Conservation (phyloP, 2,329 filamentous ascomycete genomes). For the Phoma herbarum region DNA sequence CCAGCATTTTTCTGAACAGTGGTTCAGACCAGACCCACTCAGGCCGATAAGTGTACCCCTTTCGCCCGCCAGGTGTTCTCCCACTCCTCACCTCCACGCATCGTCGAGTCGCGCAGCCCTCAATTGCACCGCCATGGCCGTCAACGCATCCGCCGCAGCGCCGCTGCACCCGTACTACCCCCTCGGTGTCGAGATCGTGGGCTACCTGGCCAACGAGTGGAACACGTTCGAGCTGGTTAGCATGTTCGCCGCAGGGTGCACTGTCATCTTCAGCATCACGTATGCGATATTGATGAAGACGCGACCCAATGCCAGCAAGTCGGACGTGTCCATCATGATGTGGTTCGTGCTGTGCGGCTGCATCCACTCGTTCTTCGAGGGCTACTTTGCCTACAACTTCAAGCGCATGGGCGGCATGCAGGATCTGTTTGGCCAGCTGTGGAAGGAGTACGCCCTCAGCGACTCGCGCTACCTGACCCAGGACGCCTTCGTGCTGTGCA, state of each 20-base stretch:
- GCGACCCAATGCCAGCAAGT: slow-evolving; percentile 61
- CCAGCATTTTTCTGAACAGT: not conserved
- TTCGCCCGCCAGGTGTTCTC: slow-evolving; percentile 7
- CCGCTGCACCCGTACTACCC: slow-evolving; percentile 75
- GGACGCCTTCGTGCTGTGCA: slow-evolving; percentile 81
- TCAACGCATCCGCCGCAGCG: slow-evolving; percentile 26
- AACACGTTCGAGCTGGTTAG: slow-evolving; percentile 66
- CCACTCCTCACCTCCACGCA: slow-evolving; percentile 2
- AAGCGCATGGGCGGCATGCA: slow-evolving; percentile 70
- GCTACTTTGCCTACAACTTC: slow-evolving; percentile 80
- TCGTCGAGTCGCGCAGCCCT: slow-evolving; percentile 22
- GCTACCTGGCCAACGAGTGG: slow-evolving; percentile 73
- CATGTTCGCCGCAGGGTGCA: slow-evolving; percentile 66
- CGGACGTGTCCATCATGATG: slow-evolving; percentile 68
- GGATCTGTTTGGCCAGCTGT: slow-evolving; percentile 81
- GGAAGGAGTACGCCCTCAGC: slow-evolving; percentile 90
- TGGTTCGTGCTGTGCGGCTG: slow-evolving; percentile 81
- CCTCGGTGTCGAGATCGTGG: slow-evolving; percentile 66
- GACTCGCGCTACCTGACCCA: slow-evolving; percentile 87
- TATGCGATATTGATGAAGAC: slow-evolving; percentile 62
- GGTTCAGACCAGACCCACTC: not conserved
- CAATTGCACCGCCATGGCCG: slow-evolving; percentile 19
- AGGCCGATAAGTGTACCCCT: slow-evolving; percentile 5
- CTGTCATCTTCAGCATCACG: slow-evolving; percentile 65
- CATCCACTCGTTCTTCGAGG: slow-evolving; percentile 85